Evolutionary conservation across 352 stramenopile species (phyloP).

Genomic region (Globisporangium uncinulatum): DNA sequence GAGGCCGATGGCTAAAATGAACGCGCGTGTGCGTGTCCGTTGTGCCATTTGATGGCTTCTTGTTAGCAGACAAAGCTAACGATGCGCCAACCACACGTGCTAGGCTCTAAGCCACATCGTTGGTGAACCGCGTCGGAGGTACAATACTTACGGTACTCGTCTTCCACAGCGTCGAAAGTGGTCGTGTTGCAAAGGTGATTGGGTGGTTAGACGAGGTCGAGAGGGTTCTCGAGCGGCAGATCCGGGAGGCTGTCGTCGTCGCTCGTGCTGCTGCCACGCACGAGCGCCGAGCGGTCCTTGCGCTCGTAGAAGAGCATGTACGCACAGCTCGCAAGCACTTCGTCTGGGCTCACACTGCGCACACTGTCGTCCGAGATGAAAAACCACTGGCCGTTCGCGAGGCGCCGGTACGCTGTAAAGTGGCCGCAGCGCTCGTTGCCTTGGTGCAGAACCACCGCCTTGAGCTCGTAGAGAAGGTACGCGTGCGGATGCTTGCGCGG

Average conservation of each 20-base stretch:
- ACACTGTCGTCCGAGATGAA: conserved; percentile 83
- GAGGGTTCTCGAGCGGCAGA: conserved; percentile 38
- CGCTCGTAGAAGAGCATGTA: conserved; percentile 92
- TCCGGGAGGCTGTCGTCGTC: conserved; percentile 45
- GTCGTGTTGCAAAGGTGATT: background rate
- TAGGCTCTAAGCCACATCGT: background rate
- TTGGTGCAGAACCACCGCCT: conserved; percentile 81
- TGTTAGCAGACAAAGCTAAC: background rate
- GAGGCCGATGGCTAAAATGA: background rate
- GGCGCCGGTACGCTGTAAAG: conserved; percentile 79
- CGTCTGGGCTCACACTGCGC: conserved; percentile 37
- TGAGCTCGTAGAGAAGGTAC: conserved; percentile 64
- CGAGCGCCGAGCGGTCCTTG: conserved; percentile 41
- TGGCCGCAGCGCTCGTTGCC: conserved; percentile 82
- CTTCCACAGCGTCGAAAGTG: background rate
- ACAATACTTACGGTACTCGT: background rate
- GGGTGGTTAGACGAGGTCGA: conserved; percentile 5
- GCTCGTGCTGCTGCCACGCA: conserved; percentile 18
- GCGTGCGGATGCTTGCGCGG: conserved; percentile 10
- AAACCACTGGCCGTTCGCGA: conserved; percentile 66
- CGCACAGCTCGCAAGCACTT: conserved; percentile 72
- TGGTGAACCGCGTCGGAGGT: too few relatives aligned
- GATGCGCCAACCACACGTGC: background rate
- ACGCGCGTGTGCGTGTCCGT: background rate
- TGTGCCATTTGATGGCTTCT: too few relatives aligned